These are phyloP conservation scores for Trichomonas tenax DNA, from an alignment of 208 protist species.

Conservation along the genomic window DNA sequence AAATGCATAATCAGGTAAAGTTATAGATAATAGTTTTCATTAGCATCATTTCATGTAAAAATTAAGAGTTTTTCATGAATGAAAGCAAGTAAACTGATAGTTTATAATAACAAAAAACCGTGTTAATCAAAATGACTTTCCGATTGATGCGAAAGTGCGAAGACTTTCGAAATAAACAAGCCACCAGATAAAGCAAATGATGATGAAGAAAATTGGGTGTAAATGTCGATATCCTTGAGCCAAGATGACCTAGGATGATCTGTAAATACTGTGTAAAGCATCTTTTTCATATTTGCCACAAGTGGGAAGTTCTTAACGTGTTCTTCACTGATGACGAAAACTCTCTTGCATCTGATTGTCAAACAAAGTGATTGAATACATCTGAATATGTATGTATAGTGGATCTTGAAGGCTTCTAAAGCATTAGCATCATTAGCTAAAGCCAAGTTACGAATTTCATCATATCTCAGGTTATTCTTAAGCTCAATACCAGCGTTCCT, in stretches of 20 bases:
- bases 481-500: background rate
- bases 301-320: background rate
- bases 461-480: background rate
- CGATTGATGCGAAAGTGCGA: background rate
- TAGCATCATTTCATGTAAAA: background rate
- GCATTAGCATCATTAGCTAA: background rate
- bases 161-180: background rate
- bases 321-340: background rate
- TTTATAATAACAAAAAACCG: background rate
- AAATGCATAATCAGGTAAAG: background rate
- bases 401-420: background rate
- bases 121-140: background rate
- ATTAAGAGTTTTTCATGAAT: background rate
- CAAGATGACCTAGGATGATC: background rate
- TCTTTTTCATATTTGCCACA: background rate
- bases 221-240: background rate
- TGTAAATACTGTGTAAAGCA: background rate
- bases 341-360: background rate
- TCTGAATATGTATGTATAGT: background rate
- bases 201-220: background rate
- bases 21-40: background rate
- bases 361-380: background rate
- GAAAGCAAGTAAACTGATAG: background rate
- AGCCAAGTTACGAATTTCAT: background rate
- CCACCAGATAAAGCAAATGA: background rate